Evolutionary conservation across 495 filamentous ascomycete genomes (phyloP).

Genomic region (Elaphomyces granulatus): DNA sequence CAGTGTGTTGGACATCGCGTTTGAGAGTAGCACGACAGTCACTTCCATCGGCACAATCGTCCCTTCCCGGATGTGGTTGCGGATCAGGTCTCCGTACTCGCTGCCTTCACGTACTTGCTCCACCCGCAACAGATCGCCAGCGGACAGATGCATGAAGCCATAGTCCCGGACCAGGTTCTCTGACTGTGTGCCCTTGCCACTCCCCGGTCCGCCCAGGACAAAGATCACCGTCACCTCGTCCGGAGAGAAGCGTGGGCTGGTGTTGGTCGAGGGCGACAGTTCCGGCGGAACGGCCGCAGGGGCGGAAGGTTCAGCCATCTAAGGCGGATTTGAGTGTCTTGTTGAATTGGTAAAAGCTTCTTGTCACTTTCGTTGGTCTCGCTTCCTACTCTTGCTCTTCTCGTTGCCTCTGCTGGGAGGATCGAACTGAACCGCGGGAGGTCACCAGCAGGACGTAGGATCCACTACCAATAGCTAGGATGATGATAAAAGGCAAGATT

Average conservation of each 20-base stretch:
- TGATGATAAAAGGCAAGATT: slow-evolving; percentile 48
- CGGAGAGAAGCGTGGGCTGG: slow-evolving; percentile 64
- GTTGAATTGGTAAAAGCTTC: slow-evolving; percentile 4
- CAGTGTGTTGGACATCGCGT: slow-evolving; percentile 65
- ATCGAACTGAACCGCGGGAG: slow-evolving; percentile 31
- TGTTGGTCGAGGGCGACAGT: slow-evolving; percentile 36
- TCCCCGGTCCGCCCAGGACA: slow-evolving; percentile 41
- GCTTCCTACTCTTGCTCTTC: slow-evolving; percentile 2
- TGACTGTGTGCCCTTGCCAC: slow-evolving; percentile 61
- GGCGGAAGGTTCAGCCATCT: no score
- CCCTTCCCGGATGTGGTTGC: slow-evolving; percentile 77
- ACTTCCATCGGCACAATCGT: slow-evolving; percentile 98
- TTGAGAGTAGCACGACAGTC: slow-evolving; percentile 83
- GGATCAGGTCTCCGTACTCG: slow-evolving; percentile 83
- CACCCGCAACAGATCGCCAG: slow-evolving; percentile 84
- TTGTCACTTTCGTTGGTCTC: slow-evolving; percentile 15
- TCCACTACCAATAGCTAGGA: slow-evolving; percentile 42
- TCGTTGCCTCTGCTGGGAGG: slow-evolving; percentile 1
- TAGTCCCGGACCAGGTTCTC: slow-evolving; percentile 77
- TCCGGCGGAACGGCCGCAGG: no score
- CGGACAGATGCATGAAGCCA: slow-evolving; percentile 81
- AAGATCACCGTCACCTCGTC: slow-evolving; percentile 69
- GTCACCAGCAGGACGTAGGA: slow-evolving; percentile 50
- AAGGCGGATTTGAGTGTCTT: slow-evolving; percentile 9
- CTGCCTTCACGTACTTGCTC: slow-evolving; percentile 77